Conservation (phyloP, 305 asterid species). For the Fraxinus dipetala region DNA sequence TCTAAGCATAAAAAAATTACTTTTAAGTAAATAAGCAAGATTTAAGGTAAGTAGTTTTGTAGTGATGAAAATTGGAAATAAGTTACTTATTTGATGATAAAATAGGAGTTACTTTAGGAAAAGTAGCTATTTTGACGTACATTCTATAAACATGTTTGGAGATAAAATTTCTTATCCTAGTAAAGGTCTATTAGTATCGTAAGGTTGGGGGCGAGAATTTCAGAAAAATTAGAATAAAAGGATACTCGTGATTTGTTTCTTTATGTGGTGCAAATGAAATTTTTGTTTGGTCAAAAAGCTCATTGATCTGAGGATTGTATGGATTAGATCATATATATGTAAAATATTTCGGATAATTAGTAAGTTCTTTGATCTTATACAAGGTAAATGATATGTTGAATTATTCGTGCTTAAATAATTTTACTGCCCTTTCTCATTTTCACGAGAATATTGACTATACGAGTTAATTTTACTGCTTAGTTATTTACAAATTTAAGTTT, state of each 20-base stretch:
- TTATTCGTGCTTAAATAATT: neutral
- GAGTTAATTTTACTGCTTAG: neutral
- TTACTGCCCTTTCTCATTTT: neutral
- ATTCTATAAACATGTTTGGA: neutral
- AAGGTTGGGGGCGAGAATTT: neutral
- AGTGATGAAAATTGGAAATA: neutral
- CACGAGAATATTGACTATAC: neutral
- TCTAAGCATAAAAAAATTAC: neutral
- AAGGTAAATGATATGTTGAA: neutral
- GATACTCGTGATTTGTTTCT: neutral
- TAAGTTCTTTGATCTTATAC: neutral
- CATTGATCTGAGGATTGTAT: neutral
- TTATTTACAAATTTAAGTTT: neutral
- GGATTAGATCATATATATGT: neutral
- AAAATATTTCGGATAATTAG: neutral
- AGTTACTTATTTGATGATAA: neutral
- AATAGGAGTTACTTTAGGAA: neutral
- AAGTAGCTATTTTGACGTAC: neutral
- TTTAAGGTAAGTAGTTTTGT: neutral
- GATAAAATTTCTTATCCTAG: neutral
- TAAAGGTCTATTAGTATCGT: neutral
- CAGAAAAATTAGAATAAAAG: neutral
- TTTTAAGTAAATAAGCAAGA: neutral
- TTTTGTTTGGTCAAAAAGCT: neutral
- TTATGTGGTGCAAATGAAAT: neutral